Base-by-base conservation (phyloP, 768 basidiomycete genomes). In the Floccularia luteovirens region DNA sequence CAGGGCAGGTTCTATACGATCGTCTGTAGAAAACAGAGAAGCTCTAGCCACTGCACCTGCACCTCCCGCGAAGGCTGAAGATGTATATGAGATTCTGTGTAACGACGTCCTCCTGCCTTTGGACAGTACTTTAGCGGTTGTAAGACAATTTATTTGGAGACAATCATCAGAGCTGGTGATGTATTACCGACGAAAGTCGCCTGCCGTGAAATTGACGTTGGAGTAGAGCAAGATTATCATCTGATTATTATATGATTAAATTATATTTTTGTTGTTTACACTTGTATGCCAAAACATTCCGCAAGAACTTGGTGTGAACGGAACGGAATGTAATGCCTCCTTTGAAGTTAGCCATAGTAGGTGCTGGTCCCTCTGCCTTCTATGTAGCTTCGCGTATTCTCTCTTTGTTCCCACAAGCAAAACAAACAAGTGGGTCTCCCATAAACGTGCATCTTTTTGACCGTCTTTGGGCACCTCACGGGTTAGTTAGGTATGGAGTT, bases 361-460 rank as follows among this genome's bases (percentile, higher is more conserved):
- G 94, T n/a, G 86, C 79, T 4, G 94, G 94, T 0, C 94, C 94
- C 0, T 91, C 94, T n/a, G 90, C 85, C 0, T 96, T 97, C 66
- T 99, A 96, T 61, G 82, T 88, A 13, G 91, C 91, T 10, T 85
- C 88, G 3, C 69, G 93, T 2, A 58, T 97, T n/a, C 70, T 97
- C 32, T 76, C 81, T 19, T 64, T 74, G 4, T 57, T 81, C 3
- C 74, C 79, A 1, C 59, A 49, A 51, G n/a, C n/a, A n/a, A n/a
- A n/a, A n/a, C n/a, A n/a, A n/a, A 53, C 48, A 40, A 45, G 50
- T n/a, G 54, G 48, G 21, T 43, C 53, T 10, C 53, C 55, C 16
- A 48, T 74, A n/a, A 53, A 66, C 2, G 75, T 97, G 11, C 90
- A 98, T 56, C 61, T 99, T 54, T 99, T 79, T 56, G 94, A 99